phyloP scores from a whole-genome alignment of 1,284 basidiomycete species.

The Melanopsichium pennsylvanicum region DNA sequence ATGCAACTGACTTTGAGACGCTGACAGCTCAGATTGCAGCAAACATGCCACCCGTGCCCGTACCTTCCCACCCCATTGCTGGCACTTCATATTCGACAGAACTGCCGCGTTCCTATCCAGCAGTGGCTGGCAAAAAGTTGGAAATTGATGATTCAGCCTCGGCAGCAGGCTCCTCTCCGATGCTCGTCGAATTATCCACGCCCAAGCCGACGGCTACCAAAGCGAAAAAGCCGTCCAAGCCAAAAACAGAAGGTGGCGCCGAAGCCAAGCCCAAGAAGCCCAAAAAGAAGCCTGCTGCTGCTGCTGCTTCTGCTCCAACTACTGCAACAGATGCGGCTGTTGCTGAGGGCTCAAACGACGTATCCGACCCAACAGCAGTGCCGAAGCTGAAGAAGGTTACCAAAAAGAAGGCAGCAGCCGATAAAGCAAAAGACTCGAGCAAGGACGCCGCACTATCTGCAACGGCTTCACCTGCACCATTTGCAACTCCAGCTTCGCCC shows the following conservation, averaged over 20 bases:
- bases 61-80: not conserved
- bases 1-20: slow-evolving; percentile 23
- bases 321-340: slow-evolving; percentile 1
- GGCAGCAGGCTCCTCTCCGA: slow-evolving; percentile 7
- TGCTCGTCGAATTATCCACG: slow-evolving; percentile 8
- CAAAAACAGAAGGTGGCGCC: slow-evolving; percentile 21
- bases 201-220: slow-evolving; percentile 17
- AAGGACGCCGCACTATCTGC: slow-evolving; percentile 8
- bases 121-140: slow-evolving; percentile 11
- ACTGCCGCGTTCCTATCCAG: not conserved
- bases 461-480: slow-evolving; percentile 32
- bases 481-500: slow-evolving; percentile 19
- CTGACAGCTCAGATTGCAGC: slow-evolving; percentile 26
- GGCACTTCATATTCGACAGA: not conserved
- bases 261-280: slow-evolving; percentile 39
- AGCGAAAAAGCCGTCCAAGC: slow-evolving; percentile 27
- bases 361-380: slow-evolving; percentile 5
- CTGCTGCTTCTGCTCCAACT: slow-evolving; percentile 6
- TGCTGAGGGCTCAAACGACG: slow-evolving; percentile 3
- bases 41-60: slow-evolving; percentile 7
- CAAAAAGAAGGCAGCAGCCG: slow-evolving; percentile 23
- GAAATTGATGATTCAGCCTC: slow-evolving; percentile 16
- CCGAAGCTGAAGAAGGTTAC: slow-evolving; percentile 30
- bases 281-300: slow-evolving; percentile 25
- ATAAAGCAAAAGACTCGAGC: slow-evolving; percentile 2